A percentile compares a stretch with the other conserved stretches of the same genome.
These are phyloP conservation scores for Berberis thunbergii DNA, from an alignment of 164 flowering plant species.

Conservation along the genomic window DNA sequence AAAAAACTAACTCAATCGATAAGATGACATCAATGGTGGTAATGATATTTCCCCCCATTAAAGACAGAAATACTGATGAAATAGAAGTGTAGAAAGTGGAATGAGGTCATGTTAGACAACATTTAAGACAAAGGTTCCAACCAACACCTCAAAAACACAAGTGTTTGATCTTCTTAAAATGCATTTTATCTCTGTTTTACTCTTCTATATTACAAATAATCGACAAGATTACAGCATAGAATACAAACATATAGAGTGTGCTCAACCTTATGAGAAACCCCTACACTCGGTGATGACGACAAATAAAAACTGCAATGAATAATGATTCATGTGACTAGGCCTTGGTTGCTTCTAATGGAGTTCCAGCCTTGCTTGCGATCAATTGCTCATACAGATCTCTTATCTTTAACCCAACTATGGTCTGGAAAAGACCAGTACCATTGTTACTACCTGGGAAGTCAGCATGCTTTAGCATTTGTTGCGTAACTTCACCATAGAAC, in stretches of 20 bases:
- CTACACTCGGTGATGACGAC: not conserved
- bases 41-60: too few species aligned
- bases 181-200: slow-evolving; percentile 11
- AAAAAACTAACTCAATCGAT: too few species aligned
- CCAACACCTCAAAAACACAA: slow-evolving; percentile 1
- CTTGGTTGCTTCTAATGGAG: slow-evolving; percentile 53
- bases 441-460: slow-evolving; percentile 97
- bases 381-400: slow-evolving; percentile 85
- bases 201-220: slow-evolving; percentile 19
- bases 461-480: slow-evolving; percentile 83
- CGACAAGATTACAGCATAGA: slow-evolving; percentile 16
- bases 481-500: slow-evolving; percentile 94
- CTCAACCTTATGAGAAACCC: slow-evolving; percentile 10
- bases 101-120: too few species aligned
- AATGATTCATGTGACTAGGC: slow-evolving; percentile 22
- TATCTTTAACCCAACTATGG: slow-evolving; percentile 81
- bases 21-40: too few species aligned
- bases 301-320: slow-evolving; percentile 6
- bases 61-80: too few species aligned
- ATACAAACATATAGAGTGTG: slow-evolving; percentile 9
- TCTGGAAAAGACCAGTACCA: slow-evolving; percentile 92
- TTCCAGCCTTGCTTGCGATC: slow-evolving; percentile 29
- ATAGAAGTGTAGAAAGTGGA: too few species aligned
- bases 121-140: not conserved
- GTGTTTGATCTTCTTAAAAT: slow-evolving; percentile 14